Evolutionary conservation across 2,329 filamentous ascomycete genomes (phyloP), one percentile per base, ranked within the genome.

Genomic region (Juglanconis oblonga): DNA sequence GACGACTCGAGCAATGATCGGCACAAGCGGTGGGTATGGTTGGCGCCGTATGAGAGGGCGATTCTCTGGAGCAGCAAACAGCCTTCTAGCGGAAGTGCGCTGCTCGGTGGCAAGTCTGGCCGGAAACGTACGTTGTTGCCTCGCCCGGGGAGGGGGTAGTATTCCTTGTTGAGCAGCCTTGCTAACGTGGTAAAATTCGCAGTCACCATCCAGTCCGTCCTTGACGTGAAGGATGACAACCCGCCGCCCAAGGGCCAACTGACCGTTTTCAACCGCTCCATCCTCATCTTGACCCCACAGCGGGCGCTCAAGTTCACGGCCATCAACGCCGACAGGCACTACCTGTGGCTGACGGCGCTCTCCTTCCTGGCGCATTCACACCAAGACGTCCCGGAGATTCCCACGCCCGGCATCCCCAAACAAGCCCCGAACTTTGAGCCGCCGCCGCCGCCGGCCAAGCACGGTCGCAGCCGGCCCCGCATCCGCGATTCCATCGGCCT

Each of bases 11-110:
- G 90, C 74, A 87, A 86, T 64, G 87, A 89, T 65, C 89, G 95
- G 35, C 95, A 99, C 73, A 97, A 93, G 77, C 85, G 95, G 73
- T 99, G 95, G 95, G 95, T 99, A 2, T 99, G 95, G 95, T 84
- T 99, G 64, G 95, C 94, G 17, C 95, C 95, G 3, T 98, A 99
- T 70, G 95, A 99, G 75, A 84, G 93, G 64, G 89, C 94, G 11
- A 94, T 99, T 62, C 91, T 99, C 74, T 99, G 95, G 95, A 97
- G 94, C 74, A 96, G 90, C 81, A 97, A 96, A 80, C 95, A 99
- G 75, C 95, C 95, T 14, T 91, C 88, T 9, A 92, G 88, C 67
- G 92, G 93, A 36, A 89, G 86, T 68, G 94, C 93, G 36, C 76
- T 99, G 73, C 83, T 98, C 81, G 55, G 45, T 48, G 95, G 95